Evolutionary conservation across 129 eudicot genomes (phyloP).

Genomic region (Dittrichia graveolens): DNA sequence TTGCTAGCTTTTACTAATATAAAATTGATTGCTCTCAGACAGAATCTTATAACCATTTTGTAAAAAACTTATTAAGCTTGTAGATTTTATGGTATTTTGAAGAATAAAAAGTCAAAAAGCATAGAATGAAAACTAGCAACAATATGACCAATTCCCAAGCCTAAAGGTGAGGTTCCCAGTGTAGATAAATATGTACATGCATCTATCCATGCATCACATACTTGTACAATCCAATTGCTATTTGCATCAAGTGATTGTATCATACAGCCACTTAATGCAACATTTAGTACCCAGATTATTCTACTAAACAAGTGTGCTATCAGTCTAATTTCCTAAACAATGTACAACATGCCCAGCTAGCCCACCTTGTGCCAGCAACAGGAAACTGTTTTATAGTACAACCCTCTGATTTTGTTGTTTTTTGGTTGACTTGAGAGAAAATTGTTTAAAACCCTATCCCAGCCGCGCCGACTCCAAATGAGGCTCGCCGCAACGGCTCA

Average conservation of each 20-base stretch:
- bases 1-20: no score
- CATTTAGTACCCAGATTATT: slow-evolving; percentile 5
- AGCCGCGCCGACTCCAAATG: slow-evolving; percentile 68
- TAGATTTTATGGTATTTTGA: not conserved
- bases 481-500: slow-evolving; percentile 72
- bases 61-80: no score
- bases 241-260: slow-evolving; percentile 24
- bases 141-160: slow-evolving; percentile 27
- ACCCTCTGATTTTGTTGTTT: slow-evolving; percentile 24
- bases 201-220: slow-evolving; percentile 30
- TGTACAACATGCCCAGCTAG: slow-evolving; percentile 39
- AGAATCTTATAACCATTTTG: no score
- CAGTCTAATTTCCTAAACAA: slow-evolving; percentile 34
- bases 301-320: slow-evolving; percentile 26
- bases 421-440: slow-evolving; percentile 19
- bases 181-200: slow-evolving; percentile 26
- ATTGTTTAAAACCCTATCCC: slow-evolving; percentile 54
- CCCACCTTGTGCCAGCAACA: slow-evolving; percentile 23
- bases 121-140: slow-evolving; percentile 22
- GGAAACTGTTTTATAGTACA: slow-evolving; percentile 23
- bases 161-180: slow-evolving; percentile 1
- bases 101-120: not conserved
- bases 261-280: slow-evolving; percentile 17
- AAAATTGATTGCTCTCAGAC: no score
- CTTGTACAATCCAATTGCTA: slow-evolving; percentile 31